phyloP scores from a whole-genome alignment of 108 stramenopile species.

The Skeletonema tropicum region DNA sequence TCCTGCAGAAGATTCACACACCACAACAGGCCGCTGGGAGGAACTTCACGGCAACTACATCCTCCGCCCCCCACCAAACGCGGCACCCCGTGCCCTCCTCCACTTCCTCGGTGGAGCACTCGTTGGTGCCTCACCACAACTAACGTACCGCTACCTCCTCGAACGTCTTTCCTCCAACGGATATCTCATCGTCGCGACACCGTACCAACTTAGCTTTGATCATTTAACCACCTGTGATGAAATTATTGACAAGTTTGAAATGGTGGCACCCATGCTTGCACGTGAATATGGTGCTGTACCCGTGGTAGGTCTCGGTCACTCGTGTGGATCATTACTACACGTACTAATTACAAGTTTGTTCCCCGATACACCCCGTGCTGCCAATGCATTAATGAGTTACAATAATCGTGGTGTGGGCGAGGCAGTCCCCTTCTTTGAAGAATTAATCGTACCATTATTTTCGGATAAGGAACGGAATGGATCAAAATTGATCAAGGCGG shows the following conservation, averaged over 20 bases:
- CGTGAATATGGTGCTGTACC: slow-evolving; percentile 88
- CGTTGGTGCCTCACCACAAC: slow-evolving; percentile 88
- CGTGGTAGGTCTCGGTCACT: slow-evolving; percentile 93
- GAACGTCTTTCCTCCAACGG: slow-evolving; percentile 82
- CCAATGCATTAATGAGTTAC: slow-evolving; percentile 88
- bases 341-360: slow-evolving; percentile 88
- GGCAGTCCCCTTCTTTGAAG: slow-evolving; percentile 89
- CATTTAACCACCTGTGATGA: slow-evolving; percentile 88
- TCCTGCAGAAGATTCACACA: background rate
- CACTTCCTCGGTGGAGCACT: slow-evolving; percentile 94
- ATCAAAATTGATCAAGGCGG: slow-evolving; percentile 41
- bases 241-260: slow-evolving; percentile 83
- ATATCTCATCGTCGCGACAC: slow-evolving; percentile 92
- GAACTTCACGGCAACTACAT: slow-evolving; percentile 80
- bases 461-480: slow-evolving; percentile 62
- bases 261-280: slow-evolving; percentile 73
- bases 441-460: slow-evolving; percentile 86
- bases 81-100: slow-evolving; percentile 52
- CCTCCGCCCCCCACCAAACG: slow-evolving; percentile 51
- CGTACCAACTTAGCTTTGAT: slow-evolving; percentile 92
- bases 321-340: slow-evolving; percentile 89
- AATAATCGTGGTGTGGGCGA: slow-evolving; percentile 90
- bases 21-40: slow-evolving; percentile 59
- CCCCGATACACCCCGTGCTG: slow-evolving; percentile 92
- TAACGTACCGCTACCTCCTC: slow-evolving; percentile 86